These are phyloP conservation scores for Cucumis hystrix DNA, from an alignment of 306 rosid genomes.

Conservation along the genomic window DNA sequence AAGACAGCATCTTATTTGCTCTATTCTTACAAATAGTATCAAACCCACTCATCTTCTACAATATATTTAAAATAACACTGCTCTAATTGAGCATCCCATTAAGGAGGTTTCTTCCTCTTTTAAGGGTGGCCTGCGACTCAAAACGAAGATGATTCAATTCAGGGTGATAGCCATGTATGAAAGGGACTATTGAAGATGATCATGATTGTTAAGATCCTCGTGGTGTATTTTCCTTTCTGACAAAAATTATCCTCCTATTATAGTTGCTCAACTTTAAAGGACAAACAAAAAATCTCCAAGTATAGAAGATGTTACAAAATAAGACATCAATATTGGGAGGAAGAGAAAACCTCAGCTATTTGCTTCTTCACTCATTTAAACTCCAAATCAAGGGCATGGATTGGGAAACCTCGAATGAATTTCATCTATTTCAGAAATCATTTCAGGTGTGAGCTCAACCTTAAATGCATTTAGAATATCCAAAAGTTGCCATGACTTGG, in stretches of 20 bases:
- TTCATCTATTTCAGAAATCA: constrained; percentile 43
- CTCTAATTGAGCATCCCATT: too few relatives aligned
- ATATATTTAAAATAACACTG: too few relatives aligned
- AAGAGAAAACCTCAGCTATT: neutral
- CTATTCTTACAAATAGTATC: too few relatives aligned
- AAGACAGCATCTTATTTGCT: too few relatives aligned
- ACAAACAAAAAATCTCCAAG: neutral
- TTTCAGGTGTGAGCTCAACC: constrained; percentile 44
- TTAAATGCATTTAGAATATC: constrained; percentile 48
- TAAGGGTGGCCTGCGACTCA: too few relatives aligned
- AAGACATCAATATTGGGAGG: neutral
- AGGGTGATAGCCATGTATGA: neutral
- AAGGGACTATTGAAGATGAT: neutral
- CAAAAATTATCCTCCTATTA: neutral
- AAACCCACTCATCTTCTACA: too few relatives aligned
- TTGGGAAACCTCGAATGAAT: constrained; percentile 64
- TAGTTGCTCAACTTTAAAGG: neutral
- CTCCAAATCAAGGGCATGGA: constrained; percentile 56
- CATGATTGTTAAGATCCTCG: too few relatives aligned
- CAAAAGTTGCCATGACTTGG: constrained; percentile 65
- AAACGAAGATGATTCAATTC: too few relatives aligned
- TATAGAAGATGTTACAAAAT: neutral
- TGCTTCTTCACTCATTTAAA: neutral
- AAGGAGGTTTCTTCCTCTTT: too few relatives aligned
- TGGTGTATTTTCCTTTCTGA: neutral